phyloP scores from a whole-genome alignment of 2,329 filamentous ascomycete genomes.

The Aspergillus calidoustus region DNA sequence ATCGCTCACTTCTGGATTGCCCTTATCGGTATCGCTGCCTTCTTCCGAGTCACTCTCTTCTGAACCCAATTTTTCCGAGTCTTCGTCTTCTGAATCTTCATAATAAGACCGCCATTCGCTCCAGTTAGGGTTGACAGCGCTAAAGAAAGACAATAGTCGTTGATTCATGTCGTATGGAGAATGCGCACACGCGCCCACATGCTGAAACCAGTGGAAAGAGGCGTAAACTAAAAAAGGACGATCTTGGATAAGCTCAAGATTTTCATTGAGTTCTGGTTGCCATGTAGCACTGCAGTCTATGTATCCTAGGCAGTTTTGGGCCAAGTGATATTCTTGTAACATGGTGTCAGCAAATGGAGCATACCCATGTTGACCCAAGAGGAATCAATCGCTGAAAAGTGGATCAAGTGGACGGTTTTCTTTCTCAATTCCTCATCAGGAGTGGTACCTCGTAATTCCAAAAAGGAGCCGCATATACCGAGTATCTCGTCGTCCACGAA shows the following conservation, averaged over 20 bases:
- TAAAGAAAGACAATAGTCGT: not conserved
- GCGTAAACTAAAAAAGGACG: slow-evolving; percentile 1
- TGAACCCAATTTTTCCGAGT: not conserved
- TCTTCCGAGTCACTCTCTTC: too few species aligned
- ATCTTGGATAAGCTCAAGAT: not conserved
- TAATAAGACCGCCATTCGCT: not conserved
- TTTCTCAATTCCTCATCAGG: not conserved
- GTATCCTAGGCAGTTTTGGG: not conserved
- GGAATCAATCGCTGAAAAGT: slow-evolving; percentile 3
- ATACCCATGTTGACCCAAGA: not conserved
- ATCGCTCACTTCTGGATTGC: too few species aligned
- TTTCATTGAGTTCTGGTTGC: not conserved
- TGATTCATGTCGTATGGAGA: not conserved
- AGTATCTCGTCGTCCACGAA: slow-evolving; percentile 8
- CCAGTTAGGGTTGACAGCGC: not conserved
- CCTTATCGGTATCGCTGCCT: too few species aligned
- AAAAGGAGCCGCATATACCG: slow-evolving; percentile 3
- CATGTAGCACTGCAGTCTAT: not conserved
- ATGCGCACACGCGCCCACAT: not conserved
- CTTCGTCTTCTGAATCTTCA: not conserved
- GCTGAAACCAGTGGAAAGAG: not conserved
- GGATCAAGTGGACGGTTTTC: slow-evolving; percentile 8
- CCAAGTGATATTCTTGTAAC: not conserved
- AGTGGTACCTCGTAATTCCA: not conserved
- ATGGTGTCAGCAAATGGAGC: not conserved